Base-by-base conservation (phyloP, 495 filamentous ascomycete species). In the Xylaria acuta region DNA sequence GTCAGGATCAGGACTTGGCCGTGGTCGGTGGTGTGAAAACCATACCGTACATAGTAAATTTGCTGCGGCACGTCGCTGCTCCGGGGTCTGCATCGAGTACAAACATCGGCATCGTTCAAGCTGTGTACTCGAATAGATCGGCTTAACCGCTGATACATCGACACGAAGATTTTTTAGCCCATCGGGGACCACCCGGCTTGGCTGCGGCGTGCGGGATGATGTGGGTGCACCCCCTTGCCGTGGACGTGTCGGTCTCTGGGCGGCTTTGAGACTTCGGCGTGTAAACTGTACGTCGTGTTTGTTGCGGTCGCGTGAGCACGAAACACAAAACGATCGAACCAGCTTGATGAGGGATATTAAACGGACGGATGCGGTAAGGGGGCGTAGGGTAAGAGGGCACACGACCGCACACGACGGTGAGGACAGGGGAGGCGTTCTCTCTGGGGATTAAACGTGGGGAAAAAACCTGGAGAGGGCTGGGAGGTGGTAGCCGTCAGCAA, bases 151-250 rank as follows among this genome's bases (percentile, higher is more conserved):
- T 64, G 58, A 64, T 64, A 32, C 59, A 30, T 20, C 30, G 22
- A 53, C 45, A 30, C 58, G 34, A 71, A 25, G 41, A 6, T 30
- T 71, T 56, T 56, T n/a, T 67, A 2, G 58, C 36, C 34, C 47
- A 20, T 32, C 49, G 14, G 59, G 47, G 60, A 25, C 11, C 18
- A 56, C 43, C 69, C 59, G 59, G 58, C 59, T 56, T 64, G 47
- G 65, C 65, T 67, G 65, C 34, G 59, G 58, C 58, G 62, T 54
- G 60, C 68, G 59, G 38, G 59, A 71, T 54, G 59, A 54, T 45
- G 60, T 30, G 68, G 62, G 47, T 25, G 59, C 9, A 64, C 25
- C 69, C 51, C 51, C 36, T 47, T 58, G 49, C 69, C 60, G 60
- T 49, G 14, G 27, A 18, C 30, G 18, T 18, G 45, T 49, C 34